Conservation (phyloP, 2,329 filamentous ascomycete genomes). For the Fusarium graminum region DNA sequence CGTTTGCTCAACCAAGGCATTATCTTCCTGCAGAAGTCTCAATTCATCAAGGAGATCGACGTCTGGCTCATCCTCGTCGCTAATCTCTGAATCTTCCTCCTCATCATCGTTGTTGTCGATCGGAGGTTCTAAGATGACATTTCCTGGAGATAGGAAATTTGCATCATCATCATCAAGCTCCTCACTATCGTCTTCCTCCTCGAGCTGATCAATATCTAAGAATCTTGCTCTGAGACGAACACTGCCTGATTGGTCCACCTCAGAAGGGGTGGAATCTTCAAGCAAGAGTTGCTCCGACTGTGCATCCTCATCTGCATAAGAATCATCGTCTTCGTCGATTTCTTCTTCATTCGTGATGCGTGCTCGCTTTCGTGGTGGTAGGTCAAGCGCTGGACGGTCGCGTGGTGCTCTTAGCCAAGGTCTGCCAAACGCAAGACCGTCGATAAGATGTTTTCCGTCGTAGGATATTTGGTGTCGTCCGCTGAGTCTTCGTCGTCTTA, state of each 20-base stretch:
- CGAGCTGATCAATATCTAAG: conserved; percentile 38
- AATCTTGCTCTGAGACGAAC: conserved; percentile 41
- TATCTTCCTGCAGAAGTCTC: conserved; percentile 44
- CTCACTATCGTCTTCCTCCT: conserved; percentile 36
- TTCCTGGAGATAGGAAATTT: conserved; percentile 42
- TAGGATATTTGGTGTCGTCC: conserved; percentile 84
- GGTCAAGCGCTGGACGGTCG: conserved; percentile 74
- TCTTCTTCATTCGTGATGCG: conserved; percentile 63
- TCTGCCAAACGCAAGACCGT: conserved; percentile 87
- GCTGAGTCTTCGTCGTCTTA: conserved; percentile 77
- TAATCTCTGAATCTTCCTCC: conserved; percentile 42
- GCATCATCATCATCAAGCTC: conserved; percentile 49
- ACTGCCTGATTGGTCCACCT: conserved; percentile 33
- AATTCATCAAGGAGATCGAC: conserved; percentile 41
- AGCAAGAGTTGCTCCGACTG: conserved; percentile 49
- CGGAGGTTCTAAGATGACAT: neutral
- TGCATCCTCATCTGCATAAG: conserved; percentile 53
- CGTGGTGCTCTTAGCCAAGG: conserved; percentile 72
- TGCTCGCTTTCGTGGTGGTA: conserved; percentile 79
- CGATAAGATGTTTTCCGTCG: conserved; percentile 84
- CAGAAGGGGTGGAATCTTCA: conserved; percentile 47
- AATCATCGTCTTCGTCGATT: conserved; percentile 53
- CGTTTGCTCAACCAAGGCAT: conserved; percentile 25
- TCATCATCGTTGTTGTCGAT: conserved; percentile 36
- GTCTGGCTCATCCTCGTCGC: conserved; percentile 27